Evolutionary conservation across 2,329 filamentous ascomycete genomes (phyloP).

Genomic region (Hirsutella minnesotensis): DNA sequence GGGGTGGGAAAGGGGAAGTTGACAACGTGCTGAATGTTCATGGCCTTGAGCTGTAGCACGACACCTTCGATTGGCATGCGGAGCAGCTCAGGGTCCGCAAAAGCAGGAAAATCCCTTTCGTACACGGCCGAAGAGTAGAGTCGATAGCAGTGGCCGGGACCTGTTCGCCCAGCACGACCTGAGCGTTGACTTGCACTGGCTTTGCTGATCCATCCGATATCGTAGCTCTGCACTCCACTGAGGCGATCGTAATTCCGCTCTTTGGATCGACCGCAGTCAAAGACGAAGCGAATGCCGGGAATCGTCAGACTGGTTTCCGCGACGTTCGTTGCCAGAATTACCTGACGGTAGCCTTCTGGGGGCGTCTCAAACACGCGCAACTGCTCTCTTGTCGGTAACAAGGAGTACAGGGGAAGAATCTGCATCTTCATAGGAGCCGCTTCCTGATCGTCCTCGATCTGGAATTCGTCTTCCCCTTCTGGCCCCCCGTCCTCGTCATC

Average conservation of each 20-base stretch:
- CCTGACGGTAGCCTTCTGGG: constrained; percentile 70
- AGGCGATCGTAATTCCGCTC: constrained; percentile 79
- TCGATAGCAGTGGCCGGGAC: constrained; percentile 89
- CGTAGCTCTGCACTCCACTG: constrained; percentile 90
- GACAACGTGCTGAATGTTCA: constrained; percentile 80
- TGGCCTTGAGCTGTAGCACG: constrained; percentile 86
- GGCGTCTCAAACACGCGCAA: constrained; percentile 78
- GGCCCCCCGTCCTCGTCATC: constrained; percentile 46
- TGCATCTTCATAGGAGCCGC: constrained; percentile 63
- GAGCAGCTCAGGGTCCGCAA: constrained; percentile 78
- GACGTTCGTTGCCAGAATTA: constrained; percentile 90
- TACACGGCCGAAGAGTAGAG: constrained; percentile 92
- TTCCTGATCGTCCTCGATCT: constrained; percentile 51
- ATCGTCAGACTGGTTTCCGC: constrained; percentile 97
- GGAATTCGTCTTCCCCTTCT: constrained; percentile 47
- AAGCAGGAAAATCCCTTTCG: constrained; percentile 77
- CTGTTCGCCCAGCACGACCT: constrained; percentile 89
- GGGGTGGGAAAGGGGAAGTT: constrained; percentile 96
- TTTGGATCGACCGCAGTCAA: constrained; percentile 86
- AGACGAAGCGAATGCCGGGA: constrained; percentile 87
- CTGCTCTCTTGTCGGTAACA: constrained; percentile 83
- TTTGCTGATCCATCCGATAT: constrained; percentile 95
- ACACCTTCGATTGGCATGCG: constrained; percentile 88
- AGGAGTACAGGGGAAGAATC: constrained; percentile 85
- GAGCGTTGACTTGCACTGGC: constrained; percentile 85